Conservation (phyloP, 73 alveolate species). For the Paramecium primaurelia region DNA sequence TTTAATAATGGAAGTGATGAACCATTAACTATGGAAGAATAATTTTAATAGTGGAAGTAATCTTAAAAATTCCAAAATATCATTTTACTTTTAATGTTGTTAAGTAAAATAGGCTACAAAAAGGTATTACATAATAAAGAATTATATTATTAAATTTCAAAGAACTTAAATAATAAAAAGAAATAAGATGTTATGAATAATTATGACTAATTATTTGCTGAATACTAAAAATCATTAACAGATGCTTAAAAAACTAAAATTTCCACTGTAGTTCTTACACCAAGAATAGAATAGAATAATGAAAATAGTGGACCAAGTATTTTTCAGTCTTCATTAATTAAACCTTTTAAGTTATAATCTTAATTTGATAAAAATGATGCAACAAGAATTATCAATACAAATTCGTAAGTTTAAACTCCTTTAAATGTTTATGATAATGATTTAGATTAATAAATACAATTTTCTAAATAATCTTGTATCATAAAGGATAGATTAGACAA, state of each 20-base stretch:
- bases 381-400: neutral
- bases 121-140: neutral
- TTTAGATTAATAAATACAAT: neutral
- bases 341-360: neutral
- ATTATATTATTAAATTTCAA: neutral
- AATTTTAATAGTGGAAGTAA: neutral
- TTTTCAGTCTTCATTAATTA: neutral
- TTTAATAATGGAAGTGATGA: constrained; percentile 47
- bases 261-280: neutral
- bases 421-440: neutral
- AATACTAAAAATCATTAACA: neutral
- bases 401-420: neutral
- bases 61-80: neutral
- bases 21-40: constrained; percentile 50
- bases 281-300: neutral
- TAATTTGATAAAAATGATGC: neutral
- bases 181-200: neutral
- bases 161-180: neutral
- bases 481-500: neutral
- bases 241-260: neutral
- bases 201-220: constrained; percentile 18
- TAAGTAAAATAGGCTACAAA: neutral
- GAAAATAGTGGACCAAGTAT: neutral
- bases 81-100: neutral
- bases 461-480: neutral